A percentile compares a stretch with the other conserved stretches of the same genome.
Conservation (phyloP, 306 rosid species). For the Medicago lupulina region DNA sequence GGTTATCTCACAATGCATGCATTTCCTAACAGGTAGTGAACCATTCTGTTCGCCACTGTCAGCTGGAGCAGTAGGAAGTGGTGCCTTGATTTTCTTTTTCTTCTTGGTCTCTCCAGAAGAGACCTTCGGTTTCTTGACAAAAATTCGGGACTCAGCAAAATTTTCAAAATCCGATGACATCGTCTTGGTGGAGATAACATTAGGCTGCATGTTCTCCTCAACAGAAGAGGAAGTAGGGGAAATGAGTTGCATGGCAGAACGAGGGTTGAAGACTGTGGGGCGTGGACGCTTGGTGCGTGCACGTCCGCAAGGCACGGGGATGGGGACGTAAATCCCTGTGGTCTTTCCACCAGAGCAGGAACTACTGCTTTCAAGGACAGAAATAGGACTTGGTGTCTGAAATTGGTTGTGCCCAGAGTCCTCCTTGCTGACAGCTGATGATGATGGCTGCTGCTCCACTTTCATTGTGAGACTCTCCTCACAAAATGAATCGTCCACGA, state of each 20-base stretch:
- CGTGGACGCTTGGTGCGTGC: slow-evolving; percentile 98
- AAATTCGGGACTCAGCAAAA: slow-evolving; percentile 73
- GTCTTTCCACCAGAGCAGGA: slow-evolving; percentile 73
- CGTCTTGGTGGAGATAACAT: slow-evolving; percentile 50
- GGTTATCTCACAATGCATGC: slow-evolving; percentile 95
- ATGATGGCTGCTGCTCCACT: slow-evolving; percentile 55
- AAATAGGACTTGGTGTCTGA: slow-evolving; percentile 81
- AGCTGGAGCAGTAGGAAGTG: slow-evolving; percentile 50
- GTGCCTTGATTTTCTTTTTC: slow-evolving; percentile 61
- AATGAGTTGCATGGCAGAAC: slow-evolving; percentile 68
- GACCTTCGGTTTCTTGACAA: slow-evolving; percentile 45
- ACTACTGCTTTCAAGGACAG: slow-evolving; percentile 94
- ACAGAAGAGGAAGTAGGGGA: slow-evolving; percentile 84
- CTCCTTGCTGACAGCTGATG: slow-evolving; percentile 44
- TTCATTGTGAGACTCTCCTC: slow-evolving; percentile 81
- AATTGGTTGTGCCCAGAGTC: slow-evolving; percentile 66
- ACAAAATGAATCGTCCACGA: slow-evolving; percentile 87
- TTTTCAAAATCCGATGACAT: slow-evolving; percentile 65
- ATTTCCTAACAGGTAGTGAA: slow-evolving; percentile 73
- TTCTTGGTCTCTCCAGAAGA: slow-evolving; percentile 51
- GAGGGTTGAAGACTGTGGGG: slow-evolving; percentile 81
- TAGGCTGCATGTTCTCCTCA: slow-evolving; percentile 61
- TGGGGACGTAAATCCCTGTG: slow-evolving; percentile 32
- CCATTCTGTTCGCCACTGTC: slow-evolving; percentile 59
- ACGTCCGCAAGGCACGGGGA: slow-evolving; percentile 68